Evolutionary conservation across 371 early-diverging fungal genomes (phyloP), one percentile per base, ranked within the genome.

Genomic region (Amoeboaphelidium protococcarum): DNA sequence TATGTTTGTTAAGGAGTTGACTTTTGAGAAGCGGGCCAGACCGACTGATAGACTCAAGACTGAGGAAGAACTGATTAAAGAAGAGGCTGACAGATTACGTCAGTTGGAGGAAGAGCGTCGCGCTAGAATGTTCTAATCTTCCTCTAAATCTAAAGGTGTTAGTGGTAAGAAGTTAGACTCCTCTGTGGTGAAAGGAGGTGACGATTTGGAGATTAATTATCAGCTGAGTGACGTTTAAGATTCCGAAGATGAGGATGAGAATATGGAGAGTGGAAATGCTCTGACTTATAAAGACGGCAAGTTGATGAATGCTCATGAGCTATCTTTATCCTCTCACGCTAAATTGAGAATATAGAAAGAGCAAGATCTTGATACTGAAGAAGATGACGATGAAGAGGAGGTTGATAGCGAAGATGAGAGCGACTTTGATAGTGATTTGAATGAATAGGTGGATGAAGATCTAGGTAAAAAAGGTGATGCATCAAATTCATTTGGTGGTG

Each of bases 11-110:
- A 66, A 72, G n/a, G 76, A 79, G 45, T 60, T 95, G 25, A 73
- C 70, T 1, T 71, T 61, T 51, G 92, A 92, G 42, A 66, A 72
- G 54, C 79, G 85, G 40, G 87, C 82, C 0, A 64, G 68, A 54
- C 86, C 91, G 4, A 75, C 85, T 23, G 86, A 95, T 54, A 76
- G 94, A 21, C 57, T 78, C 37, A 89, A 91, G 69, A 82, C 86
- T 19, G 90, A 87, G 55, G 89, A 86, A 50, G 96, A 95, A 58
- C 50, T 76, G 45, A 86, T 84, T 3, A 52, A 73, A 31, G 90
- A 84, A 50, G 83, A 81, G 47, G 75, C 76, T 52, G 66, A 71
- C 24, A 69, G 76, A 47, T 58, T 94, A 21, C 85, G 23, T 19
- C 21, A 13, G 13, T 19, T 24, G 24, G 25, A 43, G 23, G 10